Base-by-base conservation (phyloP, 495 filamentous ascomycete species). In the Amphirosellinia nigrospora region DNA sequence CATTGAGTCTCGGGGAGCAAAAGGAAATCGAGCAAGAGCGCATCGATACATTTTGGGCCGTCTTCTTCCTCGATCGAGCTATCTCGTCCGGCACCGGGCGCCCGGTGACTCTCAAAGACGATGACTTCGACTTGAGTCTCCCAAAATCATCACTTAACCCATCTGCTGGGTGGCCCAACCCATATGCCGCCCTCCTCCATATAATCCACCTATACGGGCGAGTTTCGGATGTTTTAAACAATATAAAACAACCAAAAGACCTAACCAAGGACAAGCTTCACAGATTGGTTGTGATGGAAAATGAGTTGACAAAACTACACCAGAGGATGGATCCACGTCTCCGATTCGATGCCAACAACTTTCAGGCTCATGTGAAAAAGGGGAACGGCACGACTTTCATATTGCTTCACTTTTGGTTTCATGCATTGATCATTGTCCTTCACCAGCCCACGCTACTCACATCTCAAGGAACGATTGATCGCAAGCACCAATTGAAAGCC, bases 401-500 rank as follows among this genome's bases (percentile, higher is more conserved):
- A 64, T 84, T 96, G n/a, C 82, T 95, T 36, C 93, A 96, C 76
- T 93, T 95, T 75, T 96, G 93, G 93, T 95, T 95, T 73, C 93
- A 96, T 73, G 92, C 93, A 0, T 80, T 95, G 48, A 94, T 96
- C 66, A 92, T 94, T 41, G 84, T 96, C 10, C 85, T 96, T 11
- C 92, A 96, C 74, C 92, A 93, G 69, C 93, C 93, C 1, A 93
- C 92, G 1, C 79, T 96, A 7, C 82, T 96, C 36, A 89, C 93
- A 69, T 91, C 89, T 0, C 93, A 93, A 70, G 92, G 91, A 62
- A 90, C 89, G 21, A 79, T 83, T 45, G 79, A 76, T 53, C 85
- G 86, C 32, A 88, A 89, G 36, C 87, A 90, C 64, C 88, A 91
- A 48, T 84, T 94, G 9, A 89, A 92, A 68, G 86, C 90, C 2